Evolutionary conservation across 2,329 filamentous ascomycete species (phyloP).

Genomic region (Aspergillus melleus): DNA sequence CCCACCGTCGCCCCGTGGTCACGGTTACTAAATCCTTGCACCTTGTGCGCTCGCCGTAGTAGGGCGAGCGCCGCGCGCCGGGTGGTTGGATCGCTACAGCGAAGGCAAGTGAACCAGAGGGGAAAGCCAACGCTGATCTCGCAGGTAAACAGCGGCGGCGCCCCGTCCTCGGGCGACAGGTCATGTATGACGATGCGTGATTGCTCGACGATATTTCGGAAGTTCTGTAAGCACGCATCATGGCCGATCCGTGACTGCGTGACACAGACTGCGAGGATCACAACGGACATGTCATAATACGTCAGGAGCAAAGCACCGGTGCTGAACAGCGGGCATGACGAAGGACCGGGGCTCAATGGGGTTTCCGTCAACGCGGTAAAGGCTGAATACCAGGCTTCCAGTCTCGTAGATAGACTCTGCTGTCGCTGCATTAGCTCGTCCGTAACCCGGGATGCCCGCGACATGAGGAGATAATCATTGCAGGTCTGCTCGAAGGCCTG

Average conservation of each 20-base stretch:
- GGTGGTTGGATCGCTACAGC: conserved; percentile 32
- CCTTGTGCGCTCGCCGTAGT: conserved; percentile 21
- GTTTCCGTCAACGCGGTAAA: conserved; percentile 21
- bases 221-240: conserved; percentile 25
- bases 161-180: conserved; percentile 22
- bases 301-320: conserved; percentile 23
- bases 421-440: conserved; percentile 18
- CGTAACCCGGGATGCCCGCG: conserved; percentile 8
- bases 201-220: conserved; percentile 29
- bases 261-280: conserved; percentile 24
- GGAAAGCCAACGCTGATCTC: conserved; percentile 30
- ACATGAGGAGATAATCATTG: conserved; percentile 16
- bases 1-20: conserved; percentile 6
- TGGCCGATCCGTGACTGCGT: conserved; percentile 21
- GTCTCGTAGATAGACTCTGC: conserved; percentile 11
- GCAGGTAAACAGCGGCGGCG: conserved; percentile 32
- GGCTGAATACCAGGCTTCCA: conserved; percentile 25
- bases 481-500: conserved; percentile 24
- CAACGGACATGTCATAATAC: conserved; percentile 24
- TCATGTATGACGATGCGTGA: conserved; percentile 22
- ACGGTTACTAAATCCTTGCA: conserved; percentile 31
- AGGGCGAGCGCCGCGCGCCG: conserved; percentile 31
- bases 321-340: conserved; percentile 18
- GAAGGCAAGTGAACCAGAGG: conserved; percentile 32
- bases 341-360: not conserved